Evolutionary conservation across 192 early-diverging fungal species (phyloP), one percentile per base, ranked within the genome.

Genomic region (Neocallimastix lanati): DNA sequence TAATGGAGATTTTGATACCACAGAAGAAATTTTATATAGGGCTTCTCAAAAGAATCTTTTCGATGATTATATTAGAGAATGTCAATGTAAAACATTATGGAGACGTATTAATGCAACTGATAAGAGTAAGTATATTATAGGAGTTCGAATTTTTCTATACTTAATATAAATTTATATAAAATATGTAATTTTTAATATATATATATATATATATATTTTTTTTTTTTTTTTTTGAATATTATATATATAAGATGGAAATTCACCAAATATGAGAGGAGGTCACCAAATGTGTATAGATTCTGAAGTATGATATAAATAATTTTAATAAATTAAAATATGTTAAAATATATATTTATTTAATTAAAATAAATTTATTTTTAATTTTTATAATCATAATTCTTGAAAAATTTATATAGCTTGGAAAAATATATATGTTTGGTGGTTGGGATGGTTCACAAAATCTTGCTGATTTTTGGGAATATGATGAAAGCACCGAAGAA

Each of bases 241-340:
- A 84, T 78, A 77, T 79, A 27, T 28, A 27, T 37, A n/a, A 58
- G 36, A 80, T 77, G 80, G 77, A 85, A 88, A 28, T 83, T 78
- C 76, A 35, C 93, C 93, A 21, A 82, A 88, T 29, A 89, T 91
- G 33, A 87, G 97, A 76, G 96, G 96, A 76, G 97, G 96, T 12
- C 97, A 99, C 84, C 97, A 98, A 83, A 96, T 98, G 96, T 95
- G 93, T 81, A 90, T 98, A 28, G 96, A 99, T 82, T 85, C 86
- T 13, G 89, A 92, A 21, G 30, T 77, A 79, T 21, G 29, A 78
- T n/a, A 4, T 33, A 0, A 11, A n/a, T 67, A 27, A 79, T 27
- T 25, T 37, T n/a, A 4, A 30, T 4, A 21, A n/a, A 11, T 78
- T 76, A 9, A 76, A 77, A 77, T 21, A 79, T 58, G 21, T 16